Conservation (phyloP, 73 alveolate species). For the Symbiodinium natans region DNA sequence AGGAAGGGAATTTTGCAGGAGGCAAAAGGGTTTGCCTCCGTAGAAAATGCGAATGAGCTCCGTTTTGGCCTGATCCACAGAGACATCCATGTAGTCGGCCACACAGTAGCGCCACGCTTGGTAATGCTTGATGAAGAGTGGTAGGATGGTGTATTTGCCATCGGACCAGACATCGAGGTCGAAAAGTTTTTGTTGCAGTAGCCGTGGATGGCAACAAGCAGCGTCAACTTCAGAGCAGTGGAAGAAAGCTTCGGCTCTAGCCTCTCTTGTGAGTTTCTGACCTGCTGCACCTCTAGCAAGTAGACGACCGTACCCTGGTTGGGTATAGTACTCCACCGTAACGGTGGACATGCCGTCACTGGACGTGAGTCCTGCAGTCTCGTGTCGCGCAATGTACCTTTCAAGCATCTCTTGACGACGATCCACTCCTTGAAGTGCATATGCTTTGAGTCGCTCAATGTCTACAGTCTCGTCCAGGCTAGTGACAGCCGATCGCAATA, state of each 20-base stretch:
- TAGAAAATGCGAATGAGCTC: background rate
- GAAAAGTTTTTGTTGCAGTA: background rate
- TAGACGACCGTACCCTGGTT: background rate
- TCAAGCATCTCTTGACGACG: background rate
- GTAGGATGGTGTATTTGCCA: background rate
- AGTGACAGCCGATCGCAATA: background rate
- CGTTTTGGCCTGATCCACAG: background rate
- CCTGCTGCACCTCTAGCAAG: background rate
- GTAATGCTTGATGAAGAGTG: background rate
- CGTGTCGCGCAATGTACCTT: background rate
- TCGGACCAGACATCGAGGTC: background rate
- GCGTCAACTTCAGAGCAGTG: background rate
- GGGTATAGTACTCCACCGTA: background rate
- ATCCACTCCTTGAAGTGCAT: background rate
- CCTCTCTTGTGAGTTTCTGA: conserved; percentile 1
- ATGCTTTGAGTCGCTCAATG: background rate
- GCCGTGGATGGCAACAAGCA: conserved; percentile 43
- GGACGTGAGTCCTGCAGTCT: background rate
- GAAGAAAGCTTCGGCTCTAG: background rate
- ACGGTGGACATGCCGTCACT: background rate
- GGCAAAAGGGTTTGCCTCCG: background rate
- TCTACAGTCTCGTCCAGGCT: background rate
- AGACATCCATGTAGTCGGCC: background rate
- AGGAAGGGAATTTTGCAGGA: background rate
- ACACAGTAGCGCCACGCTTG: background rate